Evolutionary conservation across 2,329 filamentous ascomycete species (phyloP), one percentile per base, ranked within the genome.

Genomic region (Huntiella savannae): DNA sequence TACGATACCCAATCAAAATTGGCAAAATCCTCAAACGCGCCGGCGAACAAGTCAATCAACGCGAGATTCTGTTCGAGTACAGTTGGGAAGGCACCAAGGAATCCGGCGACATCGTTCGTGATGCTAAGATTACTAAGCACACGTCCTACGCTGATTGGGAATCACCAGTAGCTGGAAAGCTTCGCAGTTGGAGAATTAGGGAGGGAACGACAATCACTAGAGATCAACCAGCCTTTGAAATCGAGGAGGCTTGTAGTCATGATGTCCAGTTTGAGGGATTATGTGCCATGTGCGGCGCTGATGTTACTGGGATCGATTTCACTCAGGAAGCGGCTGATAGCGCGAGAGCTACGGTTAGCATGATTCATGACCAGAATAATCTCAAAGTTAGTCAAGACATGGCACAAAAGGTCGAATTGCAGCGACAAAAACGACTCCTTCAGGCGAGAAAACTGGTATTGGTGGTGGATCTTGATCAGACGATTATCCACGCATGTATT

Each of bases 401-500:
- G 57, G 91, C 91, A 11, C 75, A 75, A 42, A 77, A 76, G 53
- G 79, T 83, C 48, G 88, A 96, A 62, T 78, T 87, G 58, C 82
- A 93, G 54, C 73, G 85, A 11, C 93, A 95, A 65, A 74, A 77
- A 50, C 78, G 88, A 15, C 68, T 98, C 37, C 67, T 98, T 38
- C 71, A 77, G 49, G 75, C 81, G 51, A 76, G 81, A 54, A 94
- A 93, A 64, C 71, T 98, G 39, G 93, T 83, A 40, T 70, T 98
- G 39, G 91, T 98, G 19, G 91, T 98, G 54, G 91, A 98, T 68
- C 69, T 98, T 46, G 91, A 98, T 59, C 88, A 96, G 66, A 98
- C 91, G 48, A 91, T 98, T 56, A 98, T 98, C 54, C 91, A 98
- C 61, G 91, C 91, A 19, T 94, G 86, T 51, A 92, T 96, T 56